phyloP scores from a whole-genome alignment of 495 filamentous ascomycete genomes.

The Xylaria telfairii region DNA sequence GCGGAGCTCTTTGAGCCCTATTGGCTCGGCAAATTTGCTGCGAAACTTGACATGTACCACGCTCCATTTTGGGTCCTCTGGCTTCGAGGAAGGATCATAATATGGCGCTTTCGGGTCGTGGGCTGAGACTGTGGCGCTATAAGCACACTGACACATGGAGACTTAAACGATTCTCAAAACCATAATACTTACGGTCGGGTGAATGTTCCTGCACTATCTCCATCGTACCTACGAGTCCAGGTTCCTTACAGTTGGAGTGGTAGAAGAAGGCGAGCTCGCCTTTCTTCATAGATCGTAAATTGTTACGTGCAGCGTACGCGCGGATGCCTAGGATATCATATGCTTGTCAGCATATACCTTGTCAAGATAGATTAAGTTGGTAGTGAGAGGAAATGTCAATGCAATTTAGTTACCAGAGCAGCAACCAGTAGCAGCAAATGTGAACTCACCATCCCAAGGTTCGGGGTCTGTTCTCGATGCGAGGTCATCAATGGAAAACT shows the following conservation, averaged over 20 bases:
- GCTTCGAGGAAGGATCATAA: constrained; percentile 75
- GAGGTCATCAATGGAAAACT: constrained; percentile 94
- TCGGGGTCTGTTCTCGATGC: constrained; percentile 71
- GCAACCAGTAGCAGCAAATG: constrained; percentile 5
- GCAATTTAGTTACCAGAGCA: constrained; percentile 13
- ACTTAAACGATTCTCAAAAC: not conserved
- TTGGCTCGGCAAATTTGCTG: constrained; percentile 74
- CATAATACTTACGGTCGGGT: constrained; percentile 67
- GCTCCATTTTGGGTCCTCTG: constrained; percentile 86
- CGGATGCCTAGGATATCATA: constrained; percentile 49
- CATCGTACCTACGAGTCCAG: constrained; percentile 92
- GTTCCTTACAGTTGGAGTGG: constrained; percentile 91
- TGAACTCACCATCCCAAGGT: constrained; percentile 79
- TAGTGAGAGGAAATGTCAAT: constrained; percentile 9
- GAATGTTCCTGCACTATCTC: constrained; percentile 85
- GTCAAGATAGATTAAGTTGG: not conserved
- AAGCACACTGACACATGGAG: constrained; percentile 27
- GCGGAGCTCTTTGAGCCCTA: constrained; percentile 78
- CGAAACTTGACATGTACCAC: constrained; percentile 87
- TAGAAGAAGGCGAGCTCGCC: constrained; percentile 97
- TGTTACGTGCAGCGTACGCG: constrained; percentile 72
- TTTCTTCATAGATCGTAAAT: constrained; percentile 86
- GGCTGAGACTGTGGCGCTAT: constrained; percentile 67
- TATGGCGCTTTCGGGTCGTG: constrained; percentile 81
- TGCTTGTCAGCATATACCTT: constrained; percentile 25